Evolutionary conservation across 2,329 filamentous ascomycete species (phyloP), one percentile per base, ranked within the genome.

Genomic region (Purpureocillium takamizusanense): DNA sequence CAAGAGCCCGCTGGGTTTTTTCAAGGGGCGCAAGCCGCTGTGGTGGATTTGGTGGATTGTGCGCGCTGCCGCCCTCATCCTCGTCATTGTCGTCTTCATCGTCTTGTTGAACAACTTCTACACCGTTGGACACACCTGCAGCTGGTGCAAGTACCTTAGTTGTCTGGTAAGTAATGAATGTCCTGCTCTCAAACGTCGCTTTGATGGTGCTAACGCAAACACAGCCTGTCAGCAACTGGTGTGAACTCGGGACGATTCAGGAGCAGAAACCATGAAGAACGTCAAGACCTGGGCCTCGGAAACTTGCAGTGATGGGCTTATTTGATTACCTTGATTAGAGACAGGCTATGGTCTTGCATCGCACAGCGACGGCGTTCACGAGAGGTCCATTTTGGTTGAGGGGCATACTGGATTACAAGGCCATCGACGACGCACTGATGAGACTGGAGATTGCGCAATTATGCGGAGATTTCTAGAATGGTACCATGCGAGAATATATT

Each of bases 31-130:
- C 14, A 95, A 94, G 59, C 83, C 85, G 16, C 70, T 95, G 7
- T 98, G 92, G 92, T 98, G 92, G 92, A 83, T 69, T 6, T 98
- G 92, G 92, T 97, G 90, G 90, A 62, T 95, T 16, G 72, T 97
- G 21, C 77, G 92, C 14, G 85, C 76, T 1, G 86, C 74, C 0
- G 81, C 83, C 17, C 66, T 98, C 37, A 74, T 95, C 7, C 74
- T 80, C n/a, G 83, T 89, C 27, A 69, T 95, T 28, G 74, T 94
- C 31, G 82, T 83, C 2, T 95, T 97, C 57, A 84, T 95, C 44
- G 65, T 95, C 33, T 68, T 98, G 38, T 61, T 97, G 43, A 80
- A 88, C 56, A 92, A 95, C 65, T 98, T 98, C 58, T 97, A 97
- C 63, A 76, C 76, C 46, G 81, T 82, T 58, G 74, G 76, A 42